phyloP scores from a whole-genome alignment of 2,329 filamentous ascomycete genomes.

The Cordyceps farinosa region DNA sequence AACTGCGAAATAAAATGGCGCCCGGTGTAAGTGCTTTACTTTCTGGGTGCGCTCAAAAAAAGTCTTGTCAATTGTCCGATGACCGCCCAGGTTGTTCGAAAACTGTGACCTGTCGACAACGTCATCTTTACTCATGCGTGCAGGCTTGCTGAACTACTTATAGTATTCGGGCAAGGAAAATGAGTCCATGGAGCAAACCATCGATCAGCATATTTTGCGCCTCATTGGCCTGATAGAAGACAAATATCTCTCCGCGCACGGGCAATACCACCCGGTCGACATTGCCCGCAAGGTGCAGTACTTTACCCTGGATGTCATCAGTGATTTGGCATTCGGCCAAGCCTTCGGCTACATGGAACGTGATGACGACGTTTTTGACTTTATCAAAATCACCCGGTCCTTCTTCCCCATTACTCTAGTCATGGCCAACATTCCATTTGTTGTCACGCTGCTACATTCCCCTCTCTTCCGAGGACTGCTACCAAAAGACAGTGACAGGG shows the following conservation, averaged over 20 bases:
- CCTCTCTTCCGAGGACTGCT: slow-evolving; percentile 36
- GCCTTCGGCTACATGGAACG: slow-evolving; percentile 47
- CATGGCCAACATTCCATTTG: slow-evolving; percentile 39
- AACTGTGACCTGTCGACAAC: no score
- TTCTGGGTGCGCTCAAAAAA: no score
- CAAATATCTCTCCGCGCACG: slow-evolving; percentile 36
- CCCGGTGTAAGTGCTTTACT: slow-evolving; percentile 33
- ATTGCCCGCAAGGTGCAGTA: slow-evolving; percentile 45
- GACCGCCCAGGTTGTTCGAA: no score
- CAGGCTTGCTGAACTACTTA: no score
- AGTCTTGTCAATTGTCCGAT: no score
- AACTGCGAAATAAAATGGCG: slow-evolving; percentile 45
- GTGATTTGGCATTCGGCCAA: slow-evolving; percentile 48
- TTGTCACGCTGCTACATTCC: slow-evolving; percentile 41
- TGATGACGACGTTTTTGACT: slow-evolving; percentile 47
- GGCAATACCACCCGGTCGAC: slow-evolving; percentile 41
- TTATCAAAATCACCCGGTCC: slow-evolving; percentile 42
- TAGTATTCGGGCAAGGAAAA: slow-evolving; percentile 56
- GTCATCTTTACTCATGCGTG: no score
- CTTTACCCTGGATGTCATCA: slow-evolving; percentile 56
- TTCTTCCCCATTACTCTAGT: slow-evolving; percentile 42
- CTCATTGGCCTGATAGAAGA: slow-evolving; percentile 37
- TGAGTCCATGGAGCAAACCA: slow-evolving; percentile 29
- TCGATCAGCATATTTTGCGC: slow-evolving; percentile 44
- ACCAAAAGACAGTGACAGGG: not conserved